A percentile compares a stretch with the other conserved stretches of the same genome.
Conservation (phyloP, 805 yeast genomes). For the Metschnikowia rubicola region DNA sequence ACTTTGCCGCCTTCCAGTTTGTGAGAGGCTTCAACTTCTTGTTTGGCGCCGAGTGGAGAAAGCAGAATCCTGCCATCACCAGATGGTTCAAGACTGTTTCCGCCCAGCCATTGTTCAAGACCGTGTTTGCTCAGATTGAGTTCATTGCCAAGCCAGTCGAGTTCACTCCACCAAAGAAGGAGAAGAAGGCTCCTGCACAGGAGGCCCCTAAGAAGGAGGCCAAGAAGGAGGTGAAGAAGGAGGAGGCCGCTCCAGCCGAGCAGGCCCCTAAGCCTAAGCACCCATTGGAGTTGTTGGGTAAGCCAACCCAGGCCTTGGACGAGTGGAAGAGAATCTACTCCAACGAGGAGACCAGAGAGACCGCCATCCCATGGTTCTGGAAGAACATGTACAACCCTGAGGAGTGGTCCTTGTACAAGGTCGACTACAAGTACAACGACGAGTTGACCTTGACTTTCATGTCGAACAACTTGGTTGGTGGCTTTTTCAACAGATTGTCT, state of each 20-base stretch:
- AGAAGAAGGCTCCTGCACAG: constrained; percentile 51
- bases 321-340: constrained; percentile 97
- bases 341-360: constrained; percentile 93
- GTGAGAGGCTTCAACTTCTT: constrained; percentile 55
- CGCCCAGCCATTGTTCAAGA: constrained; percentile 44
- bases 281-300: constrained; percentile 84
- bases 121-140: constrained; percentile 48
- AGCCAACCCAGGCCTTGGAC: constrained; percentile 66
- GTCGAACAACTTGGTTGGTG: constrained; percentile 98
- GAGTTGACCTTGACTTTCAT: constrained; percentile 95
- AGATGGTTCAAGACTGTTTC: constrained; percentile 69
- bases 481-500: constrained; percentile 92
- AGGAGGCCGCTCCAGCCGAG: constrained; percentile 41
- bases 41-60: constrained; percentile 66
- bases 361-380: constrained; percentile 98
- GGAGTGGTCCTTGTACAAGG: constrained; percentile 95
- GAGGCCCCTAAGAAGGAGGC: constrained; percentile 33
- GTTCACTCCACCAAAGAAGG: constrained; percentile 64
- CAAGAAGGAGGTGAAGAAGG: constrained; percentile 25
- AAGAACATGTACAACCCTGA: constrained; percentile 78
- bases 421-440: constrained; percentile 95
- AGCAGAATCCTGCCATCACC: constrained; percentile 54
- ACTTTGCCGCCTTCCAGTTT: constrained; percentile 47
- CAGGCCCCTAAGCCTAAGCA: constrained; percentile 76
- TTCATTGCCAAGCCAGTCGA: constrained; percentile 66